Evolutionary conservation across 2,329 filamentous ascomycete species (phyloP), one percentile per base, ranked within the genome.

Genomic region (Pseudocercospora ulei): DNA sequence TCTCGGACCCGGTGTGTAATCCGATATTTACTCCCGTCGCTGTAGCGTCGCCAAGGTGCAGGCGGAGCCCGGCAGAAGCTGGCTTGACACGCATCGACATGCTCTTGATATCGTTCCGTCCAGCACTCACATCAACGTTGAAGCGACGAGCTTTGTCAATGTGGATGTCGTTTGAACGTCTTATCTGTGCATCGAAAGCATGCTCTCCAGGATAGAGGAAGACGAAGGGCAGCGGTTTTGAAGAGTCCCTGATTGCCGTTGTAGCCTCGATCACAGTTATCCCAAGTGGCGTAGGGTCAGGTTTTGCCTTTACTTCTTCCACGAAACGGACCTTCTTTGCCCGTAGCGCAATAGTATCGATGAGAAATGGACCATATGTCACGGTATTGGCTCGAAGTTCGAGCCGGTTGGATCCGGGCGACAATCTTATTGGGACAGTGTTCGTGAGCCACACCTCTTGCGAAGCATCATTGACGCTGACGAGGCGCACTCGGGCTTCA

Each of bases 101-200:
- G 17, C 54, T 59, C 7, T 60, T 54, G 27, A 76, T 66, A 2
- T 76, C 62, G 55, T 94, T 93, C 72, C 80, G 81, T 1, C 86
- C 87, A 7, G 78, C 77, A 7, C 66, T 66, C 7, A 94, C 62
- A 35, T 77, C 70, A 12, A 98, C 65, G 42, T 93, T 82, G 0
- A 96, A 67, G 0, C 75, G 78, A 41, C 82, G 82, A 52, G 79
- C 78, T 49, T 78, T 78, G 56, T 92, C 83, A 3, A 98, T 73
- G 46, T 88, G 78, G 14, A 92, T 79, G 28, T 78, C 67, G 45
- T 73, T 80, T 0, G 82, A 76, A 0, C 82, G 69, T 26, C 66
- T 69, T 5, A 92, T 65, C 33, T 71, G 72, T 2, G 82, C 73
- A 43, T 84, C 74, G 3, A 95, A 73, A 0, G 81, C 73, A 29